Base-by-base conservation (phyloP, 2,329 filamentous ascomycete genomes). In the Clarireedia monteithiana region DNA sequence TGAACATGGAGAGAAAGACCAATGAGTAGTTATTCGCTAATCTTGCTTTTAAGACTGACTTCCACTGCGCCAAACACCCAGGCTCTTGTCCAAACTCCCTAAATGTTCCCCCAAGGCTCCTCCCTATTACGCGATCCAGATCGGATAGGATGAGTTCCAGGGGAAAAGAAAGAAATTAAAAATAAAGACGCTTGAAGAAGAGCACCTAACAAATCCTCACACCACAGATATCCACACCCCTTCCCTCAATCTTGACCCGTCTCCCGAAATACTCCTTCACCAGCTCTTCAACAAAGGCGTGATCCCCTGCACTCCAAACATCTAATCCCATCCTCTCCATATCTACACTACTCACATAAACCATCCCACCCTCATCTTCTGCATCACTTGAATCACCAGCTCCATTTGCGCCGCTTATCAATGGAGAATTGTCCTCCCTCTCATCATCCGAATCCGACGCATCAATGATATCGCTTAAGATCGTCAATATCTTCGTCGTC, bases 301-400 rank as follows among this genome's bases (percentile, higher is more conserved):
- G 81, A 67, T 92, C 89, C 15, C 75, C 75, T 34, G 78, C 75
- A 67, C 86, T 91, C 88, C 88, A 94, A 0, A 84, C 77, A 64
- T 94, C 89, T 20, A 94, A 76, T 0, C 89, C 89, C 83, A 92
- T 86, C 47, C 77, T 75, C 57, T 82, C 78, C 50, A 92, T 69
- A 54, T 87, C 82, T 26, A 84, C 83, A 61, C 80, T 82, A 59
- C 79, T 79, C 23, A 92, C 73, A 12, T 77, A 74, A 49, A 88
- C 68, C 55, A 59, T 59, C 36, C 63, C 62, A n/a, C 67, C 60
- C 6, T 59, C 56, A 62, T 38, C 63, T n/a, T 75, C 75, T 10
- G 76, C 81, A 36, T 85, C 83, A 56, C 78, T 75, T 12, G 76
- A 81, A 36, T 85, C 83, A 56, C 78, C 80, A 59, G 49, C 39